These are phyloP conservation scores for Wickerhamomyces pijperi DNA, from an alignment of 805 yeast species.

Conservation along the genomic window DNA sequence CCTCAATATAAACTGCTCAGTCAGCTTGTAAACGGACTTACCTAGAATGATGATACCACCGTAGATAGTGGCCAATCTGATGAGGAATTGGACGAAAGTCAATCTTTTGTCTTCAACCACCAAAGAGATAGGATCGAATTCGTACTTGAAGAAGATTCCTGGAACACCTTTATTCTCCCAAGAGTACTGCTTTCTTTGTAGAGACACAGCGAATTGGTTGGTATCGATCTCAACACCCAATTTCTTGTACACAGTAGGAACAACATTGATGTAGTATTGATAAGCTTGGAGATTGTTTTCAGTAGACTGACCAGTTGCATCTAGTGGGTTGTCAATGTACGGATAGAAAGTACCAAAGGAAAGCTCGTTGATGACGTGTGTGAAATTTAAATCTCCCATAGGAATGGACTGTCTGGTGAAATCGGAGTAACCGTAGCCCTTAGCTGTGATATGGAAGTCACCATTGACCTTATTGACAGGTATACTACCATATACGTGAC, in stretches of 20 bases:
- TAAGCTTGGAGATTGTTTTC: slow-evolving; percentile 36
- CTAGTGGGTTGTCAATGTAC: slow-evolving; percentile 78
- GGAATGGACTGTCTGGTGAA: slow-evolving; percentile 30
- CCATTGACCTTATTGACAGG: slow-evolving; percentile 84
- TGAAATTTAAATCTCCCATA: slow-evolving; percentile 50
- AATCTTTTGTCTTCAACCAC: slow-evolving; percentile 60
- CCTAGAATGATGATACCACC: slow-evolving; percentile 73
- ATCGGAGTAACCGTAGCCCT: slow-evolving; percentile 54
- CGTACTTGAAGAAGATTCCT: slow-evolving; percentile 75
- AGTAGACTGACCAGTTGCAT: slow-evolving; percentile 53
- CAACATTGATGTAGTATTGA: slow-evolving; percentile 65
- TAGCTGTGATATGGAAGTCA: slow-evolving; percentile 72
- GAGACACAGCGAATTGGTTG: slow-evolving; percentile 72
- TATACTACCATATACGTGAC: slow-evolving; percentile 73
- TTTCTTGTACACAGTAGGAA: slow-evolving; percentile 68
- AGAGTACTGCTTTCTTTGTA: slow-evolving; percentile 25
- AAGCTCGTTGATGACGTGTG: slow-evolving; percentile 78
- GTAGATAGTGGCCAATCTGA: slow-evolving; percentile 66
- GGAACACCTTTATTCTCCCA: slow-evolving; percentile 32
- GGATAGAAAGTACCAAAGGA: slow-evolving; percentile 91
- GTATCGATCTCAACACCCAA: slow-evolving; percentile 69
- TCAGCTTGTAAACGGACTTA: slow-evolving; percentile 48
- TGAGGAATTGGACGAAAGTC: slow-evolving; percentile 66
- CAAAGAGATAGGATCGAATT: slow-evolving; percentile 79
- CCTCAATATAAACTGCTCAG: slow-evolving; percentile 42